phyloP scores from a whole-genome alignment of 371 early-diverging fungal species.

The Rhizopus arrhizus region DNA sequence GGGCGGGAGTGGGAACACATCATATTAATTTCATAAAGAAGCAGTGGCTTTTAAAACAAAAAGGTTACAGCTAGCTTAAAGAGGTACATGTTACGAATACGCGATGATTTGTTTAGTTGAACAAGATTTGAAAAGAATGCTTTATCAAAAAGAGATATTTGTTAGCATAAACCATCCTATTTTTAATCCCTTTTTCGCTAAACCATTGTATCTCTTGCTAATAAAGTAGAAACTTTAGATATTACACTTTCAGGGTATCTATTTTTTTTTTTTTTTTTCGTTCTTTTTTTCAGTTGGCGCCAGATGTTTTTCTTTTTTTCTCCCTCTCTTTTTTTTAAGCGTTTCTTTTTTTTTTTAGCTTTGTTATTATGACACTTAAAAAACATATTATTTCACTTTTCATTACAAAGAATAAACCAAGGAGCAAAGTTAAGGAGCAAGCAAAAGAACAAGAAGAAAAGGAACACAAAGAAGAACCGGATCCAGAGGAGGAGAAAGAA shows the following conservation, averaged over 20 bases:
- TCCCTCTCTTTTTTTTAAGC: not conserved
- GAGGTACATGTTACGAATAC: too few relatives aligned
- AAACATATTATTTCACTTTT: not conserved
- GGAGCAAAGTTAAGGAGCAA: conserved; percentile 12
- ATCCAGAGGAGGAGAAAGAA: conserved; percentile 9
- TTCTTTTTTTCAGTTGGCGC: not conserved
- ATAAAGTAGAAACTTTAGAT: too few relatives aligned
- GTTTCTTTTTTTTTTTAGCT: not conserved
- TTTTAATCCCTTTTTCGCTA: too few relatives aligned
- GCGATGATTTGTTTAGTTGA: too few relatives aligned
- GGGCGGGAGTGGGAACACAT: too few relatives aligned
- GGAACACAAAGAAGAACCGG: not conserved
- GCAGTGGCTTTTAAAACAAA: too few relatives aligned
- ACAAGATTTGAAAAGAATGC: too few relatives aligned
- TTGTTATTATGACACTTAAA: not conserved
- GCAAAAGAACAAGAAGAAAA: conserved; percentile 2
- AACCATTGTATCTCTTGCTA: too few relatives aligned
- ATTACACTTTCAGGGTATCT: not conserved
- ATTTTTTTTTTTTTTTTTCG: not conserved
- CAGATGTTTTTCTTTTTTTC: not conserved
- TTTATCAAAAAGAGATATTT: too few relatives aligned
- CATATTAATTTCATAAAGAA: too few relatives aligned
- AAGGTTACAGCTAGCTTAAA: too few relatives aligned
- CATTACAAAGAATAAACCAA: conserved; percentile 1
- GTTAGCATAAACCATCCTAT: too few relatives aligned